Evolutionary conservation across 371 early-diverging fungal genomes (phyloP).

Genomic region (Mucor indicus): DNA sequence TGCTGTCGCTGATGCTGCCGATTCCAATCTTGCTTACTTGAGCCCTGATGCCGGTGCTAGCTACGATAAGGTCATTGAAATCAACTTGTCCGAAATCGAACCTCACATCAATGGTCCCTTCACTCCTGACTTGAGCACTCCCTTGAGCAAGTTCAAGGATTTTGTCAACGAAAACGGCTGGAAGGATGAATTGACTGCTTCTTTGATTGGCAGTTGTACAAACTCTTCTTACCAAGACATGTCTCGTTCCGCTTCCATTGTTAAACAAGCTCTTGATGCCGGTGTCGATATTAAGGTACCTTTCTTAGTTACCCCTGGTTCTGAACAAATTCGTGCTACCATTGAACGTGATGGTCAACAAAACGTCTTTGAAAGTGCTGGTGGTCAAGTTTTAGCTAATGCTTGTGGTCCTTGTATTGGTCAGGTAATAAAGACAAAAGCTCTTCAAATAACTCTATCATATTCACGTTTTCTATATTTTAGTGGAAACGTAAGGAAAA

Average conservation of each 20-base stretch:
- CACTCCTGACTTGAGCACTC: conserved; percentile 93
- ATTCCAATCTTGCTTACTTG: conserved; percentile 43
- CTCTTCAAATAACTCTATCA: background rate
- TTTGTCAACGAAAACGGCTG: conserved; percentile 78
- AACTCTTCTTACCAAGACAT: conserved; percentile 97
- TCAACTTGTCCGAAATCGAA: conserved; percentile 85
- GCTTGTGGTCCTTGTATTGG: conserved; percentile 91
- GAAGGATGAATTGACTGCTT: conserved; percentile 84
- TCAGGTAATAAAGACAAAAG: conserved; percentile 66
- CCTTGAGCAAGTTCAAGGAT: conserved; percentile 80
- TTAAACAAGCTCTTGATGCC: conserved; percentile 76
- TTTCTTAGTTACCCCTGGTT: conserved; percentile 94
- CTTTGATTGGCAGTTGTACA: conserved; percentile 94
- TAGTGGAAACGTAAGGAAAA: conserved; percentile 87
- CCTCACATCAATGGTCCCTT: conserved; percentile 97
- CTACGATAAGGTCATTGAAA: conserved; percentile 92
- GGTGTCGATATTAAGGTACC: conserved; percentile 79
- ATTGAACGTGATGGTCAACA: conserved; percentile 92
- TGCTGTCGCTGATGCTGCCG: conserved; percentile 71
- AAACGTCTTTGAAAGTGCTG: conserved; percentile 76
- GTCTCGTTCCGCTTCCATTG: conserved; percentile 86
- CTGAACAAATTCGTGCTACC: conserved; percentile 95
- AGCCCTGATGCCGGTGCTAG: conserved; percentile 43
- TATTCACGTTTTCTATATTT: background rate
- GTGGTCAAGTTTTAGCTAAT: conserved; percentile 86